These are phyloP conservation scores for Oryza officinalis DNA, from an alignment of 176 grass and related monocot species.

Conservation along the genomic window DNA sequence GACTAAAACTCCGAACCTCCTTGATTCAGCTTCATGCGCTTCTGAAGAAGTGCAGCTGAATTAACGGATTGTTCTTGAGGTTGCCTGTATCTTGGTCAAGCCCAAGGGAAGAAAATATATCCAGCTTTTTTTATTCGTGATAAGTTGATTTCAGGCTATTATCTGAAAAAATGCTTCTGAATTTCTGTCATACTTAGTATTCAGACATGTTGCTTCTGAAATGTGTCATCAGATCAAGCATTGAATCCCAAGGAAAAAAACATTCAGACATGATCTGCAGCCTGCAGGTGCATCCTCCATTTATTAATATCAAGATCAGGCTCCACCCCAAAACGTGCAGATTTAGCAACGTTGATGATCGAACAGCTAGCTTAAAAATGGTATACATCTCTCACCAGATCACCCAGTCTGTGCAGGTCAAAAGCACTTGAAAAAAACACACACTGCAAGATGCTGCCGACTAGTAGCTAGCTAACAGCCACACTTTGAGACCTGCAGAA, in stretches of 20 bases:
- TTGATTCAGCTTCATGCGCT: not conserved
- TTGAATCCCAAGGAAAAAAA: not conserved
- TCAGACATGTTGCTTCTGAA: too few relatives aligned
- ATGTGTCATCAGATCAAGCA: not conserved
- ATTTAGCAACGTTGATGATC: slow-evolving; percentile 6
- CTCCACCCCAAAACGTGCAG: not conserved
- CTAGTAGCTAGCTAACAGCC: not conserved
- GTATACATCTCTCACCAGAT: not conserved
- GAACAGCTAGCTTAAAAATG: not conserved
- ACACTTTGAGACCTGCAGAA: not conserved
- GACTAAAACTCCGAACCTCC: too few relatives aligned
- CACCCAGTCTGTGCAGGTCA: not conserved
- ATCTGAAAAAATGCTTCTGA: not conserved
- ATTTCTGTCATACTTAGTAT: too few relatives aligned
- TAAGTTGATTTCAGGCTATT: not conserved
- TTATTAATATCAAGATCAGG: not conserved
- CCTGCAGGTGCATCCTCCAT: not conserved
- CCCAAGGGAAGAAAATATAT: too few relatives aligned
- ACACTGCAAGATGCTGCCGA: not conserved
- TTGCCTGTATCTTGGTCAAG: too few relatives aligned
- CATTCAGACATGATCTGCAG: slow-evolving; percentile 1
- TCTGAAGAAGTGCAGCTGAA: not conserved
- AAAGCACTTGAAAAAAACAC: not conserved
- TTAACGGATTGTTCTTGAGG: not conserved
- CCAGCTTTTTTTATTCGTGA: not conserved